Evolutionary conservation across 2,329 filamentous ascomycete species (phyloP).

Genomic region (Penicillium oxalicum): DNA sequence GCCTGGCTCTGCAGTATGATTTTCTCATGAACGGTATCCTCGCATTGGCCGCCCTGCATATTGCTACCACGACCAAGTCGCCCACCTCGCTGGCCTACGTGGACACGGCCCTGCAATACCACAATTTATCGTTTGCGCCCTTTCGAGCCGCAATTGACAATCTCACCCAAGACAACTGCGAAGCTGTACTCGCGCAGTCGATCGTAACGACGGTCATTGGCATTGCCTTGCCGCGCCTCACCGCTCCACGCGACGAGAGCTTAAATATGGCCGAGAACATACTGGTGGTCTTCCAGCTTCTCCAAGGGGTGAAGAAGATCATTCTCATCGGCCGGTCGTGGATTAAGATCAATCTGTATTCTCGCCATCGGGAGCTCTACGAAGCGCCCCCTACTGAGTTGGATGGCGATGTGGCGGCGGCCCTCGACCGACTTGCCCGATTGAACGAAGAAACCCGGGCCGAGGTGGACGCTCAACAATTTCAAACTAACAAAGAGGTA

Average conservation of each 20-base stretch:
- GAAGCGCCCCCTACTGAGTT: constrained; percentile 27
- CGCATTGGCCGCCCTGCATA: constrained; percentile 37
- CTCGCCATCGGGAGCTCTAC: constrained; percentile 41
- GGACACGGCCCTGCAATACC: constrained; percentile 33
- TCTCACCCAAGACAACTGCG: constrained; percentile 32
- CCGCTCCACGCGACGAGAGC: constrained; percentile 24
- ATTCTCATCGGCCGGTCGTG: constrained; percentile 27
- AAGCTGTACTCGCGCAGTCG: constrained; percentile 35
- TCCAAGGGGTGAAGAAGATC: constrained; percentile 34
- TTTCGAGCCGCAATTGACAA: constrained; percentile 32
- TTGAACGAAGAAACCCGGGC: constrained; percentile 27
- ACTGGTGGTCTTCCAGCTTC: constrained; percentile 30
- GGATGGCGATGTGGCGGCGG: constrained; percentile 23
- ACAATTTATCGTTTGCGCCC: constrained; percentile 30
- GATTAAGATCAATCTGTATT: constrained; percentile 51
- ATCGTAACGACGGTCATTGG: constrained; percentile 33
- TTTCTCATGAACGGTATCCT: constrained; percentile 41
- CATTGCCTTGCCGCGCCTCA: constrained; percentile 32
- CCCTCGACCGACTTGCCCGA: constrained; percentile 23
- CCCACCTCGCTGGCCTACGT: constrained; percentile 30
- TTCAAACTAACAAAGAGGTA: constrained; percentile 27
- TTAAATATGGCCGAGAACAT: constrained; percentile 33
- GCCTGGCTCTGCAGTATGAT: constrained; percentile 35
- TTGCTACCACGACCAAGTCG: constrained; percentile 28
- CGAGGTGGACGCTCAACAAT: constrained; percentile 21